These are phyloP conservation scores for Lactarius indigo DNA, from an alignment of 768 basidiomycete genomes.

Conservation along the genomic window DNA sequence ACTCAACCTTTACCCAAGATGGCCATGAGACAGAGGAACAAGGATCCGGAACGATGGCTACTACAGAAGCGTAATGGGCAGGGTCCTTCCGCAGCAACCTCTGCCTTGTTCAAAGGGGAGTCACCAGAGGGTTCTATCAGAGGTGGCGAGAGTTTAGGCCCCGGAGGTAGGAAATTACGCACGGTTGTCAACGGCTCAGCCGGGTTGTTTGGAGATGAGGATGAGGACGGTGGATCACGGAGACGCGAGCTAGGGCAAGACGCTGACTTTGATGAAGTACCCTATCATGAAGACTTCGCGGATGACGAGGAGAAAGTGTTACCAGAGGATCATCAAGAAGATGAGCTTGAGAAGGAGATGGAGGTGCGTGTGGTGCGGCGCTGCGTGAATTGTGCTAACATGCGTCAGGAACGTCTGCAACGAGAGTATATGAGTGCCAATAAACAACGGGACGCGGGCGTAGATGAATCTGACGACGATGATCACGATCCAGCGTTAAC, in stretches of 20 bases:
- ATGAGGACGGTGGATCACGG: slow-evolving; percentile 46
- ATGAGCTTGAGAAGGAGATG: slow-evolving; percentile 71
- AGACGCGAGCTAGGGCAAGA: slow-evolving; percentile 68
- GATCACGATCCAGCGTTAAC: slow-evolving; percentile 56
- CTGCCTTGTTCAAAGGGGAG: slow-evolving; percentile 68
- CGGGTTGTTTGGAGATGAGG: slow-evolving; percentile 60
- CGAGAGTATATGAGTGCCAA: slow-evolving; percentile 78
- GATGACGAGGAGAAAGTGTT: slow-evolving; percentile 80
- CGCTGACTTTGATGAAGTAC: slow-evolving; percentile 78
- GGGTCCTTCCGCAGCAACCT: slow-evolving; percentile 56
- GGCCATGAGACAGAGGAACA: slow-evolving; percentile 63
- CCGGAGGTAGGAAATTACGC: slow-evolving; percentile 63
- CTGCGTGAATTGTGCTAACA: slow-evolving; percentile 11
- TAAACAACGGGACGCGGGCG: slow-evolving; percentile 61
- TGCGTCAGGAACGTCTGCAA: slow-evolving; percentile 71
- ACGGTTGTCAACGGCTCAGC: slow-evolving; percentile 65
- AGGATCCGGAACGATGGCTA: slow-evolving; percentile 69
- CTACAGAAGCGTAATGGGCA: slow-evolving; percentile 59
- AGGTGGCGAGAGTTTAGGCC: slow-evolving; percentile 57
- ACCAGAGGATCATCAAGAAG: slow-evolving; percentile 70
- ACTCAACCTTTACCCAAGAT: slow-evolving; percentile 35
- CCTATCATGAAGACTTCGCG: slow-evolving; percentile 80
- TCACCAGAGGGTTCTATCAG: slow-evolving; percentile 46
- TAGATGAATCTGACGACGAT: slow-evolving; percentile 74
- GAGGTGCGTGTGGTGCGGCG: slow-evolving; percentile 47